Percentiles rank a stretch among this genome's conserved stretches.
Conservation (phyloP, 495 filamentous ascomycete genomes). For the Aspergillus sclerotiicarbonarius region DNA sequence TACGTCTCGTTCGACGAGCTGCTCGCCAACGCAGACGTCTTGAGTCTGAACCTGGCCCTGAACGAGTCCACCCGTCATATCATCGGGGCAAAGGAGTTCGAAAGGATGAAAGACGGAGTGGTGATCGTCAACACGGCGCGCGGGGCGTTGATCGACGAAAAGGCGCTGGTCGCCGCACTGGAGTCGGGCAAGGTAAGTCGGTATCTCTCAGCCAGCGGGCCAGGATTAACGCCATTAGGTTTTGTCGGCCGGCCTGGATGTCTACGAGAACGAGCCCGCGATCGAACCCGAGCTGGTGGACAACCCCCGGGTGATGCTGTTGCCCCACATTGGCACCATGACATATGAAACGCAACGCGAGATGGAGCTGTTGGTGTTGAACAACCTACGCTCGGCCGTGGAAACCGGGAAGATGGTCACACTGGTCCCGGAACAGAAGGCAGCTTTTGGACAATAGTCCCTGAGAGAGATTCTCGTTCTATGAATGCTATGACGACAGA, state of each 20-base stretch:
- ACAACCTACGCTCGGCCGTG: slow-evolving; percentile 64
- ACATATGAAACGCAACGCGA: slow-evolving; percentile 65
- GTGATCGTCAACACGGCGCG: slow-evolving; percentile 83
- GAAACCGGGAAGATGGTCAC: slow-evolving; percentile 64
- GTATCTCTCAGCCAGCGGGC: neutral
- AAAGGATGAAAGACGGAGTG: slow-evolving; percentile 72
- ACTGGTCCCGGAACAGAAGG: slow-evolving; percentile 67
- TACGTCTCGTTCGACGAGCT: slow-evolving; percentile 70
- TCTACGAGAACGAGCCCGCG: slow-evolving; percentile 76
- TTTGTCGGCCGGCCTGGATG: slow-evolving; percentile 65
- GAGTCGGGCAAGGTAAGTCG: slow-evolving; percentile 62
- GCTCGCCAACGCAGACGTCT: slow-evolving; percentile 64
- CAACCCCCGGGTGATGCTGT: slow-evolving; percentile 67
- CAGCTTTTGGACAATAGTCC: slow-evolving; percentile 10
- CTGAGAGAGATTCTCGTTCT: neutral
- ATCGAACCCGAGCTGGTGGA: slow-evolving; percentile 68
- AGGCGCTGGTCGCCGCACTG: slow-evolving; percentile 67
- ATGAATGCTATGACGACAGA: neutral
- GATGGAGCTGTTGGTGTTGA: slow-evolving; percentile 74
- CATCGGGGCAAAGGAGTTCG: slow-evolving; percentile 62
- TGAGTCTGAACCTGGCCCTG: slow-evolving; percentile 75
- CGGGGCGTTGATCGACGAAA: slow-evolving; percentile 76
- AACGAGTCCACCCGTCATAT: slow-evolving; percentile 67
- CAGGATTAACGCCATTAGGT: slow-evolving; percentile 27
- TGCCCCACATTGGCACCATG: slow-evolving; percentile 79